phyloP scores from a whole-genome alignment of 208 protist species.

The Acanthamoeba lenticulata region DNA sequence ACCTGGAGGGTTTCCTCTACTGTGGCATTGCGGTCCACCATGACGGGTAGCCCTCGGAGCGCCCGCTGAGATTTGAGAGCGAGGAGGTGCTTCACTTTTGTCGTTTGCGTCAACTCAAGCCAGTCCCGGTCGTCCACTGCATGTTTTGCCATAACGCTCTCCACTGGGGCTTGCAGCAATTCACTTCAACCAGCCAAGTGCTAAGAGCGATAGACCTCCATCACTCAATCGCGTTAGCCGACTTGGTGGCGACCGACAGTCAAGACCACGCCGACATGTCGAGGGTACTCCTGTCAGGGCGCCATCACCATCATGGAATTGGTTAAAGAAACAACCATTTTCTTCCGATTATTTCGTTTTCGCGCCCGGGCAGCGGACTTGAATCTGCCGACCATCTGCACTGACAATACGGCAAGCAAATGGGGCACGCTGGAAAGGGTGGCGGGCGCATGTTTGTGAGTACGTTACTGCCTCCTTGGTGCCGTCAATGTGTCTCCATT shows the following conservation, averaged over 20 bases:
- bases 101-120: not conserved
- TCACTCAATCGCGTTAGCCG: no score
- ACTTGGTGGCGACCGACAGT: no score
- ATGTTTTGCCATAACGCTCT: not conserved
- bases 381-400: not conserved
- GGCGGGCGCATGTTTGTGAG: slow-evolving; percentile 19
- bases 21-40: not conserved
- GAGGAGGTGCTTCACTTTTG: not conserved
- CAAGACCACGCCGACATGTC: no score
- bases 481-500: not conserved
- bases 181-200: no score
- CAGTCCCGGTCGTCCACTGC: not conserved
- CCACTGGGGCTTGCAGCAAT: no score
- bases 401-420: not conserved
- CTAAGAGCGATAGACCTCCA: no score
- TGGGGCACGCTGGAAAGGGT: slow-evolving; percentile 42
- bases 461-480: not conserved
- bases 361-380: no score
- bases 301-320: no score
- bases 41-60: not conserved
- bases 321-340: no score
- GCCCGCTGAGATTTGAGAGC: not conserved
- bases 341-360: no score
- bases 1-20: not conserved
- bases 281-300: no score